phyloP scores from a whole-genome alignment of 306 rosid genomes.

The Gastrolobium villosum region DNA sequence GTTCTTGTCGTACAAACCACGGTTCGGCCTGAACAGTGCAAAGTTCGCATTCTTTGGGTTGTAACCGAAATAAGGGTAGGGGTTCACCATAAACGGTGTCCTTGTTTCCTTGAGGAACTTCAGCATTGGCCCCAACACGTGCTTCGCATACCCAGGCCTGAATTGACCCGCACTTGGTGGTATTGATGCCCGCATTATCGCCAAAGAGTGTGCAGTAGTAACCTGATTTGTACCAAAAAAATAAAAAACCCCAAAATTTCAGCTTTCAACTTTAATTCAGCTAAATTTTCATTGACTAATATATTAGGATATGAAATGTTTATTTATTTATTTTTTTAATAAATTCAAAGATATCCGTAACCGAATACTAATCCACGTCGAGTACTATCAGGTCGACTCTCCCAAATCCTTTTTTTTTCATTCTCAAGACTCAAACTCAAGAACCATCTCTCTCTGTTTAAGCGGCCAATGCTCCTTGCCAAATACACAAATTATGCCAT shows the following conservation, averaged over 20 bases:
- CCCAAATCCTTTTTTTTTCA: too few relatives aligned
- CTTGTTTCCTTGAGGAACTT: constrained; percentile 62
- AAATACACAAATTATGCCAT: too few relatives aligned
- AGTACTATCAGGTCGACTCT: too few relatives aligned
- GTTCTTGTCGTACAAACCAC: constrained; percentile 60
- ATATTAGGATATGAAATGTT: too few relatives aligned
- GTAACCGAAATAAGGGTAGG: constrained; percentile 87
- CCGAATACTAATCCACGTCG: too few relatives aligned
- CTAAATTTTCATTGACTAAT: too few relatives aligned
- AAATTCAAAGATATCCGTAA: too few relatives aligned
- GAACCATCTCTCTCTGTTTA: too few relatives aligned
- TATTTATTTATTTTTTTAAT: too few relatives aligned
- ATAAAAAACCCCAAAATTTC: not conserved
- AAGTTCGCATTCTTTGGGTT: constrained; percentile 64
- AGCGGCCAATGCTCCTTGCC: too few relatives aligned
- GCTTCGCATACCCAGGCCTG: constrained; percentile 64
- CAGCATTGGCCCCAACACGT: constrained; percentile 68
- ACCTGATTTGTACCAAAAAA: constrained; percentile 54
- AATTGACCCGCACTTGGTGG: constrained; percentile 82
- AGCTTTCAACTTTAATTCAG: constrained; percentile 9
- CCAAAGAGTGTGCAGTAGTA: constrained; percentile 79
- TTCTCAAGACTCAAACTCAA: too few relatives aligned
- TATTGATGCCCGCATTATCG: constrained; percentile 61
- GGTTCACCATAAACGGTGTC: constrained; percentile 87
- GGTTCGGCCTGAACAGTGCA: constrained; percentile 69